A percentile compares a stretch with the other conserved stretches of the same genome.
Conservation (phyloP, 495 filamentous ascomycete species). For the Podospora appendiculata region DNA sequence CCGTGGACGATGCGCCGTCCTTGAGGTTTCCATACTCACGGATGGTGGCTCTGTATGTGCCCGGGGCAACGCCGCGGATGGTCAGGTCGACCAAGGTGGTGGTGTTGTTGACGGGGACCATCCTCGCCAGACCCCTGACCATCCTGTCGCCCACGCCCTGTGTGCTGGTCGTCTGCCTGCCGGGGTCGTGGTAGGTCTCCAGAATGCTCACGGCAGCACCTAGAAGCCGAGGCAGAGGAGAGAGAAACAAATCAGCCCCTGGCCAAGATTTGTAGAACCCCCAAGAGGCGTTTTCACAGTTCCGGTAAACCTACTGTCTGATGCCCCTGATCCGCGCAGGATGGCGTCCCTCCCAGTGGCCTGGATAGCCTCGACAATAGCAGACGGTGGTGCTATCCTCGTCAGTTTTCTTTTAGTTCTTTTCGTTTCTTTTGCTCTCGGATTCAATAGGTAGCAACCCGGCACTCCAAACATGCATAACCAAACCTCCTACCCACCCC, state of each 20-base stretch:
- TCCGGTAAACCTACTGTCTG: slow-evolving; percentile 57
- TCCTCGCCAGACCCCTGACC: slow-evolving; percentile 69
- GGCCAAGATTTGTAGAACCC: too few relatives aligned
- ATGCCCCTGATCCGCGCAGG: slow-evolving; percentile 75
- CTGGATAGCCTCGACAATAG: slow-evolving; percentile 83
- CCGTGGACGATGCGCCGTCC: slow-evolving; percentile 68
- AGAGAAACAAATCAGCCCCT: slow-evolving; percentile 3
- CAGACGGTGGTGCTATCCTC: slow-evolving; percentile 64
- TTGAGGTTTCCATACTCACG: slow-evolving; percentile 87
- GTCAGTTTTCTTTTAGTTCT: slow-evolving; percentile 1
- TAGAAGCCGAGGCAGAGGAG: slow-evolving; percentile 18
- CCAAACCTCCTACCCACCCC: too few relatives aligned
- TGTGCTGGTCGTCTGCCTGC: slow-evolving; percentile 16
- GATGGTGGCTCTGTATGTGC: slow-evolving; percentile 75
- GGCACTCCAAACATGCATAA: too few relatives aligned
- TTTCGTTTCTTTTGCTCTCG: neutral
- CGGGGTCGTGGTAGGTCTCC: slow-evolving; percentile 64
- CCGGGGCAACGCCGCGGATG: slow-evolving; percentile 73
- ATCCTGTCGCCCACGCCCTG: slow-evolving; percentile 26
- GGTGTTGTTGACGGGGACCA: slow-evolving; percentile 70
- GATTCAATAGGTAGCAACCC: too few relatives aligned
- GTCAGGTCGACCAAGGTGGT: slow-evolving; percentile 83
- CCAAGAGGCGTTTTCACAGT: neutral
- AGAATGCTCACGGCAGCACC: slow-evolving; percentile 94
- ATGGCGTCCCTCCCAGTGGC: slow-evolving; percentile 89